Evolutionary conservation across 495 filamentous ascomycete genomes (phyloP).

Genomic region (Aspergillus bridgeri): DNA sequence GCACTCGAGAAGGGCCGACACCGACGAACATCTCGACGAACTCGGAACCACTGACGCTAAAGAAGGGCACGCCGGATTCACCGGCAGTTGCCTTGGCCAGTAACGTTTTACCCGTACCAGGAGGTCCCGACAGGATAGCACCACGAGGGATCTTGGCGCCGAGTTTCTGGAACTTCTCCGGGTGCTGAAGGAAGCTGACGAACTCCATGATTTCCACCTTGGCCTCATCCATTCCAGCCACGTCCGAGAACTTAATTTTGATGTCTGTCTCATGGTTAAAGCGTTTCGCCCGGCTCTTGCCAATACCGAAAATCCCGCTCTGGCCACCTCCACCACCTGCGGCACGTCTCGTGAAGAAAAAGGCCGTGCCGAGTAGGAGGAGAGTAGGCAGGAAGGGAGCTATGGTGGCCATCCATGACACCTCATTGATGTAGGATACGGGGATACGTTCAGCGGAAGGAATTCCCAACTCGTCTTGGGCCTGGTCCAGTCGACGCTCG

Average conservation of each 20-base stretch:
- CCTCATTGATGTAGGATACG: slow-evolving; percentile 77
- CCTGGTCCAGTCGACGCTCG: slow-evolving; percentile 80
- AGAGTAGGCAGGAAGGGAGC: slow-evolving; percentile 83
- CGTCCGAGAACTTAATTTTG: slow-evolving; percentile 95
- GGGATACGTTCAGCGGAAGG: slow-evolving; percentile 83
- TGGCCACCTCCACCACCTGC: slow-evolving; percentile 61
- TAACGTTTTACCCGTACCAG: slow-evolving; percentile 96
- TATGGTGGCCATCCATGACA: slow-evolving; percentile 59
- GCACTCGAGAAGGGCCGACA: slow-evolving; percentile 91
- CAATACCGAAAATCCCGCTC: slow-evolving; percentile 88
- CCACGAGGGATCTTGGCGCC: slow-evolving; percentile 97
- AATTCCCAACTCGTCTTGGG: slow-evolving; percentile 81
- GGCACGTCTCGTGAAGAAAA: slow-evolving; percentile 67
- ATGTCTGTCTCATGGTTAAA: slow-evolving; percentile 97
- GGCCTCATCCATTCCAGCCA: slow-evolving; percentile 97
- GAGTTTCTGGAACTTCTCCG: slow-evolving; percentile 83
- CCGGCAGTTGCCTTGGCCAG: slow-evolving; percentile 96
- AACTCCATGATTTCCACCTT: slow-evolving; percentile 99
- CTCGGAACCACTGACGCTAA: slow-evolving; percentile 95
- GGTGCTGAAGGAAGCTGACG: slow-evolving; percentile 89
- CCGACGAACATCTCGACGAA: slow-evolving; percentile 99
- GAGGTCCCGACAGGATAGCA: slow-evolving; percentile 92
- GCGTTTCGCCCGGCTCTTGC: slow-evolving; percentile 89
- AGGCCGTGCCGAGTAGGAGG: slow-evolving; percentile 74
- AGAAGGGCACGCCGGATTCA: slow-evolving; percentile 97